Evolutionary conservation across 2,329 filamentous ascomycete species (phyloP), one percentile per base, ranked within the genome.

Genomic region (Microdochium paspali): DNA sequence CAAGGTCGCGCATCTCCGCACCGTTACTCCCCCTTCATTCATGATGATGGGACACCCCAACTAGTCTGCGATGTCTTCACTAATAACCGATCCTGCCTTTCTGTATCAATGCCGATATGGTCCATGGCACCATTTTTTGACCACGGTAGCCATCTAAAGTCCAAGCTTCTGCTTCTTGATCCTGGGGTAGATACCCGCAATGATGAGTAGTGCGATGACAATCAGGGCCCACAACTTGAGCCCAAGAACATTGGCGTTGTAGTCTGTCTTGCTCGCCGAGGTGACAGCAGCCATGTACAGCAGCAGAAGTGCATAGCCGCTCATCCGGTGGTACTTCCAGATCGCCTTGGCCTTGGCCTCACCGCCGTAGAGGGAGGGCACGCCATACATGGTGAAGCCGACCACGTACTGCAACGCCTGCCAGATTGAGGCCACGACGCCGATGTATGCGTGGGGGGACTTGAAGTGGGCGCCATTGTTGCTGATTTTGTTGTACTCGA

Each of bases 261-360:
- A 96, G 28, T 76, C 73, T 1, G 91, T 96, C 67, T 82, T 74
- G 3, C 83, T 88, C 1, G 90, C 87, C 23, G 84, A 83, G 44
- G 77, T 70, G 32, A 95, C 76, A 0, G 90, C 93, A 10, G 79
- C 80, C 51, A 95, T 67, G 51, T 91, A 73, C 56, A 94, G 58
- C 45, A 84, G 59, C 47, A 91, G 67, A 49, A 90, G 69, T 7
- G 80, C 54, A 61, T 98, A 97, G 2, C 91, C 93, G 21, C 74
- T 76, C 47, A 77, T 68, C 25, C 91, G 80, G 64, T 97, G 93
- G 58, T 90, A 95, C 67, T 95, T 96, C 75, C 91, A 97, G 39
- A 95, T 64, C 23, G 73, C 73, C 74, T 90, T 94, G 20, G 90
- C 91, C 3, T 81, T 82, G 24, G 87, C 82, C 52, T 84, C 81